Percentiles rank a stretch among this genome's conserved stretches.
Evolutionary conservation across 2,329 filamentous ascomycete genomes (phyloP).

Genomic region (Niveomyces coronatus): DNA sequence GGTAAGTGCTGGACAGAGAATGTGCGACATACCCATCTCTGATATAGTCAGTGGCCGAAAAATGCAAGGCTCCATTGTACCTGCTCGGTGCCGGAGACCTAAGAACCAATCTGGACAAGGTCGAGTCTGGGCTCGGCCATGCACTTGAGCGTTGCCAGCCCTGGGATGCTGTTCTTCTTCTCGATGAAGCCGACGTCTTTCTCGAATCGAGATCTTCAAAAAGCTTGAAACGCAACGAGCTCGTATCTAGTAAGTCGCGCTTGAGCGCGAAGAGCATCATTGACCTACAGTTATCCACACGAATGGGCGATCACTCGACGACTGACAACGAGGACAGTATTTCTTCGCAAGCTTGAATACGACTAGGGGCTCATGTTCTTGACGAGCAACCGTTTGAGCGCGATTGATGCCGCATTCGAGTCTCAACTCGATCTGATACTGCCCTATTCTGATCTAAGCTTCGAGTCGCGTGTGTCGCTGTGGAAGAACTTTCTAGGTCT

Average conservation of each 20-base stretch:
- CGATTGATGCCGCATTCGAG: neutral
- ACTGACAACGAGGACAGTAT: neutral
- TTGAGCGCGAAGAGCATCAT: too few species aligned
- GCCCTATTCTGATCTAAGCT: neutral
- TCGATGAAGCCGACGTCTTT: too few species aligned
- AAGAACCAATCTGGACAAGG: too few species aligned
- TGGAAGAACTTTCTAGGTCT: neutral
- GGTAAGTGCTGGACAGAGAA: neutral
- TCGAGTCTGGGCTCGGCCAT: too few species aligned
- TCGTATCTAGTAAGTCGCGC: too few species aligned
- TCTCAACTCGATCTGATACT: conserved; percentile 8
- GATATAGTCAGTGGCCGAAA: neutral
- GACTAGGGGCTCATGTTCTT: neutral
- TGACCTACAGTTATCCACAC: too few species aligned
- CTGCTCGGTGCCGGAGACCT: too few species aligned
- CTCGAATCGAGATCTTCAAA: too few species aligned
- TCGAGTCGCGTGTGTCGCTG: neutral
- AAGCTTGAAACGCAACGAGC: too few species aligned
- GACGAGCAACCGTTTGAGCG: neutral
- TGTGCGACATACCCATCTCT: neutral
- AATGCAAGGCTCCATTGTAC: neutral
- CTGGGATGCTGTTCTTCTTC: too few species aligned
- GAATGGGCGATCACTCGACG: too few species aligned
- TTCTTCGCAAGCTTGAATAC: conserved; percentile 1
- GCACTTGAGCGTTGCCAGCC: too few species aligned